Evolutionary conservation across 371 early-diverging fungal species (phyloP), one percentile per base, ranked within the genome.

Genomic region (Encephalitozoon romaleae): DNA sequence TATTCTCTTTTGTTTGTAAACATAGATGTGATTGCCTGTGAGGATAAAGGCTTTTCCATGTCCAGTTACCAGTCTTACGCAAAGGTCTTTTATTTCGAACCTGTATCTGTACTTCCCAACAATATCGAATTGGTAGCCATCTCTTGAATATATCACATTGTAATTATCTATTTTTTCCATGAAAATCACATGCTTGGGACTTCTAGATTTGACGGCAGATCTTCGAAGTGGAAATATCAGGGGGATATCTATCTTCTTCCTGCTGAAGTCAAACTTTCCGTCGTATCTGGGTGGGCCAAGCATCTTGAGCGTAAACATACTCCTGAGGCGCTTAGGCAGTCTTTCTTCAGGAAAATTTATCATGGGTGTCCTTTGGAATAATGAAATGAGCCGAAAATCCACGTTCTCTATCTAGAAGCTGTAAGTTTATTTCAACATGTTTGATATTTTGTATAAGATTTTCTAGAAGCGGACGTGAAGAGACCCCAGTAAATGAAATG

Each of bases 401-500:
- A 2, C 0, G 21, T 9, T 47, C 21, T 15, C 4, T 18, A 47
- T 15, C 49, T 4, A 47, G 49, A 21, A 21, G n/a, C 21, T 8
- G 18, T 47, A 21, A 18, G 15, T 3, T 21, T 15, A 21, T 21
- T 21, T 2, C 15, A 47, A 21, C 18, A 15, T 21, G 8, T 21
- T 47, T 15, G 49, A 21, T 15, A 47, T 47, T 21, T 47, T 21
- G 49, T 2, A 15, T 3, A 21, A 8, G 21, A 47, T 47, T 21
- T 47, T 43, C 43, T 43, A 43, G 43, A 43, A 18, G 49, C 4
- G 21, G 49, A 15, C 15, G 18, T 15, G 49, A 47, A 18, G 49
- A 47, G 49, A 47, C 49, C 49, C 49, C 49, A 47, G 49, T 11
- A 47, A 47, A 72, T 55, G 59, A 71, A 71, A 71, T 71, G 71